Base-by-base conservation (phyloP, 2,329 filamentous ascomycete genomes). In the Berkeleyomyces basicola region DNA sequence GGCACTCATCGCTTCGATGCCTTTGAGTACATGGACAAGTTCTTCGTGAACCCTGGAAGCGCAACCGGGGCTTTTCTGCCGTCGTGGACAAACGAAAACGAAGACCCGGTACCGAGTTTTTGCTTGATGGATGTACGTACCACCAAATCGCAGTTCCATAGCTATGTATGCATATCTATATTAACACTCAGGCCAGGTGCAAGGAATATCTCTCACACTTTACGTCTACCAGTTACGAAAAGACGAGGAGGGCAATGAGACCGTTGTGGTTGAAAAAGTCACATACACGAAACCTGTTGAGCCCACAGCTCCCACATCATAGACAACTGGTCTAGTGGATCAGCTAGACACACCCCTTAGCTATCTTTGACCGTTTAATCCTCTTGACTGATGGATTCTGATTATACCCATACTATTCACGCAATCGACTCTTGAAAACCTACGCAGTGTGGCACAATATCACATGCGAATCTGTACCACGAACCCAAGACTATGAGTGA, bases 51-150 rank as follows among this genome's bases (percentile, higher is more conserved):
- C 69, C 83, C 83, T 1, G 83, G 83, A 3, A 85, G 80, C 69
- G 83, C 82, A 33, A 86, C 83, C 4, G 83, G 83, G 7, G 83
- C 83, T 2, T 82, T 82, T 66, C 76, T 79, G 31, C 79, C 79
- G 1, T 79, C 80, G 23, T 84, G 81, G 78, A 75, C 75, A 23
- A 75, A 75, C 60, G 80, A 80, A 47, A 77, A 75, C n/a, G 83
- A 88, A 70, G 87, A 92, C 62, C 87, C 87, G 33, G 85, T 85
- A 63, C 92, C 92, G 36, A 96, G 90, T 72, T 96, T 97, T 74
- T 96, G 93, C 71, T 76, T 97, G 73, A 96, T 97, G 92, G 92
- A 97, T 81, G 91, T 96, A 74, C 77, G 90, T 86, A 55, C 62
- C 59, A 7, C n/a, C 16, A 63, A 36, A 10, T 60, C 31, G 9